phyloP scores from a whole-genome alignment of 2,329 filamentous ascomycete genomes.

The Fusarium sp. region DNA sequence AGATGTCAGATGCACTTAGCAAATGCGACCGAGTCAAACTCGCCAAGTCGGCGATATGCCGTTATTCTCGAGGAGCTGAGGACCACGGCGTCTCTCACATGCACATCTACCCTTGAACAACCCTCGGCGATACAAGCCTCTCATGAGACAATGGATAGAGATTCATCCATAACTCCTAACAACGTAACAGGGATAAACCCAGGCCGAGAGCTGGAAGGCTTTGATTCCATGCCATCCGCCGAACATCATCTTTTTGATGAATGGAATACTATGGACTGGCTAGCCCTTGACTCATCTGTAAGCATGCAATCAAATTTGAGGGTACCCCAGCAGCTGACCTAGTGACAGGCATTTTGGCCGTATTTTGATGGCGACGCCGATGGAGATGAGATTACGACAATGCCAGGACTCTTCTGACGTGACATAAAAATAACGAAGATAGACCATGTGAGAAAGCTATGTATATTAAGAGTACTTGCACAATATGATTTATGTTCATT shows the following conservation, averaged over 20 bases:
- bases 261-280: constrained; percentile 39
- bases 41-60: constrained; percentile 38
- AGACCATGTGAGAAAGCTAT: too few species aligned
- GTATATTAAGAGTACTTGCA: too few species aligned
- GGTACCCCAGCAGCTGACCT: background rate
- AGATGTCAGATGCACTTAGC: constrained; percentile 39
- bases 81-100: constrained; percentile 2
- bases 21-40: constrained; percentile 36
- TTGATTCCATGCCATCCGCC: background rate
- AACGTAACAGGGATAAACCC: background rate
- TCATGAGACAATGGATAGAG: background rate
- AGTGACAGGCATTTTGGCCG: background rate
- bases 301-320: background rate
- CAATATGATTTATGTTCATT: too few species aligned
- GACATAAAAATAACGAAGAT: too few species aligned
- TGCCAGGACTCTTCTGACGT: background rate
- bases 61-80: constrained; percentile 39
- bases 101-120: background rate
- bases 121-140: background rate
- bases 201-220: background rate
- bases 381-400: background rate
- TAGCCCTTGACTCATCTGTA: constrained; percentile 40
- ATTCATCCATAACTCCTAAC: background rate
- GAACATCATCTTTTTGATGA: constrained; percentile 29
- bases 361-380: background rate